Percentiles rank a stretch among this genome's conserved stretches.
Conservation (phyloP, 495 filamentous ascomycete genomes). For the Penicillium taxi region DNA sequence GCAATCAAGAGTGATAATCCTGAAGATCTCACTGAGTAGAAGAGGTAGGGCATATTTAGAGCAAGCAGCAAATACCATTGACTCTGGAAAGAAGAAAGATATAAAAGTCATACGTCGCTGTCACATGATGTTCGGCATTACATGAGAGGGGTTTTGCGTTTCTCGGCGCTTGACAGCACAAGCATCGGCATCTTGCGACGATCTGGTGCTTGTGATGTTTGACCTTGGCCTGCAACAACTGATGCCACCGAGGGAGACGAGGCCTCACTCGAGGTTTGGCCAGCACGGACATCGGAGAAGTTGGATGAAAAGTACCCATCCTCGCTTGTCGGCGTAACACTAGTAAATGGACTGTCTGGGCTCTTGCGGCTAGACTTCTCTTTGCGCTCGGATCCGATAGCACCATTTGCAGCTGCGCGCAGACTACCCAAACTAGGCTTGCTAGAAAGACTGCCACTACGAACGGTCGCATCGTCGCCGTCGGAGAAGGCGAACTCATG, state of each 20-base stretch:
- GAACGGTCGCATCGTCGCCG: slow-evolving; percentile 73
- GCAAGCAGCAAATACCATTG: slow-evolving; percentile 9
- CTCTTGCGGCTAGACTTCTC: slow-evolving; percentile 53
- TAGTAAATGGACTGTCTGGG: slow-evolving; percentile 35
- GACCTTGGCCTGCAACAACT: slow-evolving; percentile 42
- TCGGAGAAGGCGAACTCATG: slow-evolving; percentile 76
- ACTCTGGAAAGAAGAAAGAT: slow-evolving; percentile 1
- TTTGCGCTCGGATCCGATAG: slow-evolving; percentile 78
- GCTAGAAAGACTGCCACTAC: slow-evolving; percentile 73
- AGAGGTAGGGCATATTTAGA: slow-evolving; percentile 11
- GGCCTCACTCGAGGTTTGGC: slow-evolving; percentile 23
- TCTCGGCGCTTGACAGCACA: slow-evolving; percentile 81
- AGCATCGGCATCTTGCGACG: slow-evolving; percentile 78
- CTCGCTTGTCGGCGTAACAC: slow-evolving; percentile 47
- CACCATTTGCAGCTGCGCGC: slow-evolving; percentile 68
- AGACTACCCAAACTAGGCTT: slow-evolving; percentile 72
- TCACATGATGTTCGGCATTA: slow-evolving; percentile 41
- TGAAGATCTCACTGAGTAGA: slow-evolving; percentile 6
- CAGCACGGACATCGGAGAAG: slow-evolving; percentile 40
- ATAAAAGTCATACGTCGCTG: slow-evolving; percentile 30
- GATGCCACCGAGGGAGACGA: slow-evolving; percentile 39
- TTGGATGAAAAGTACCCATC: slow-evolving; percentile 55
- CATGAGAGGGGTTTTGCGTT: slow-evolving; percentile 70
- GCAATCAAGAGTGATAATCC: slow-evolving; percentile 9
- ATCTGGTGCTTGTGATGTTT: slow-evolving; percentile 42